phyloP scores from a whole-genome alignment of 2,329 filamentous ascomycete species.

The Beauveria bassiana region DNA sequence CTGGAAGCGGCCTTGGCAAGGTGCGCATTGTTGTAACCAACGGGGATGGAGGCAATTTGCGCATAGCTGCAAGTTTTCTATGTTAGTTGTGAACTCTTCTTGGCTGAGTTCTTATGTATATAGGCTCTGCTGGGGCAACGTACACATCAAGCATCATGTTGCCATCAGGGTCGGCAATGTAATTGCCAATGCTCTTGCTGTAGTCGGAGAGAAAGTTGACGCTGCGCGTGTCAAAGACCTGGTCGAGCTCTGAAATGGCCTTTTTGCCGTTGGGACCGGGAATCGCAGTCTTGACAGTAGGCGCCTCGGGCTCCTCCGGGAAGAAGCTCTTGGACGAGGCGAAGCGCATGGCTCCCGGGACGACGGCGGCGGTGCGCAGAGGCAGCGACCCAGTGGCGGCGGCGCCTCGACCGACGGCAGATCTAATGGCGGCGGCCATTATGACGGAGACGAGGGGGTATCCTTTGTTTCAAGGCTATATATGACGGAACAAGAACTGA shows the following conservation, averaged over 20 bases:
- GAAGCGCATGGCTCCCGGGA: constrained; percentile 18
- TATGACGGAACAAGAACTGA: background rate
- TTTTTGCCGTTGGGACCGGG: constrained; percentile 70
- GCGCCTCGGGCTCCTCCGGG: constrained; percentile 43
- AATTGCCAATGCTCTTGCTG: constrained; percentile 69
- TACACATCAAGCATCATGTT: constrained; percentile 67
- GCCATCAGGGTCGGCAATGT: constrained; percentile 65
- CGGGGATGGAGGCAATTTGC: constrained; percentile 86
- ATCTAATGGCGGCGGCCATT: constrained; percentile 10
- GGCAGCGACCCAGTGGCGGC: background rate
- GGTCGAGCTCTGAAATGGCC: constrained; percentile 60
- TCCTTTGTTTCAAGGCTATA: background rate
- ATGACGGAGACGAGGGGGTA: background rate
- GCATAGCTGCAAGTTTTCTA: constrained; percentile 51
- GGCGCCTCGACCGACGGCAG: constrained; percentile 1
- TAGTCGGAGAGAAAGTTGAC: constrained; percentile 79
- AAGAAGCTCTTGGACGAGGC: constrained; percentile 33
- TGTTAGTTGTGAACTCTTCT: background rate
- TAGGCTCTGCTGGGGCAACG: constrained; percentile 20
- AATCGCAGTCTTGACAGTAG: constrained; percentile 52
- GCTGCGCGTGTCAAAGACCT: constrained; percentile 79
- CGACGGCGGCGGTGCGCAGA: constrained; percentile 10
- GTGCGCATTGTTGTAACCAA: constrained; percentile 85
- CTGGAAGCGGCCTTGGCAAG: constrained; percentile 63
- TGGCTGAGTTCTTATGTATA: no score